phyloP scores from a whole-genome alignment of 192 early-diverging fungal species.

The Entophlyctis luteolus region DNA sequence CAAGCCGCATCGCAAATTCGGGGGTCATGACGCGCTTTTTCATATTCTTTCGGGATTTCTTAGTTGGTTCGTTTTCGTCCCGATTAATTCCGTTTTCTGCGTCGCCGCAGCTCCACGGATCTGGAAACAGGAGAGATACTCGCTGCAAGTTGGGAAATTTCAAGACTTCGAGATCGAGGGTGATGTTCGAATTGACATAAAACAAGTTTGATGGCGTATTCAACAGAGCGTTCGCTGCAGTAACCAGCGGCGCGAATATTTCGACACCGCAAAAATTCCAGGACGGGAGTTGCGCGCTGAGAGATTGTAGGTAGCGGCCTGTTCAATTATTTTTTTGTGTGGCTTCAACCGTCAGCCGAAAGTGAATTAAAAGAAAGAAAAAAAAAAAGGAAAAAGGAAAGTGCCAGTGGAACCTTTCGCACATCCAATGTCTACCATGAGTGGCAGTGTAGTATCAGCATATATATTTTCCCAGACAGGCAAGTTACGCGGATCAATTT shows the following conservation, averaged over 20 bases:
- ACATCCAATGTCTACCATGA: slow-evolving; percentile 31
- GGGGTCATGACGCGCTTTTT: slow-evolving; percentile 28
- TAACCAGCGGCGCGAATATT: slow-evolving; percentile 24
- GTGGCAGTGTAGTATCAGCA: slow-evolving; percentile 10
- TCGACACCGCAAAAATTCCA: slow-evolving; percentile 33
- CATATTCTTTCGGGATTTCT: slow-evolving; percentile 19
- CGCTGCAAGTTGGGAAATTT: slow-evolving; percentile 24
- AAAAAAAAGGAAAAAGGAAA: too few relatives aligned
- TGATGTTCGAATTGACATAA: slow-evolving; percentile 30
- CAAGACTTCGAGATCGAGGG: slow-evolving; percentile 2
- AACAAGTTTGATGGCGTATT: neutral
- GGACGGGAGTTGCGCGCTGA: neutral
- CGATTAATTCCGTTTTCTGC: too few relatives aligned
- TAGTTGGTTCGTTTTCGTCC: too few relatives aligned
- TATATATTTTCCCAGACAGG: slow-evolving; percentile 14
- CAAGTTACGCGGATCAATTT: neutral
- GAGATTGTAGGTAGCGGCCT: neutral
- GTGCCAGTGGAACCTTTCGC: slow-evolving; percentile 18
- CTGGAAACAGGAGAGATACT: slow-evolving; percentile 25
- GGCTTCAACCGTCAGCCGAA: too few relatives aligned
- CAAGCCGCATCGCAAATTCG: slow-evolving; percentile 13
- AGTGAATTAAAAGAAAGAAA: too few relatives aligned
- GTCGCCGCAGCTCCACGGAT: slow-evolving; percentile 28
- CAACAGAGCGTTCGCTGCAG: slow-evolving; percentile 1
- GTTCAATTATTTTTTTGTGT: too few relatives aligned